A percentile compares a stretch with the other conserved stretches of the same genome.
Conservation (phyloP, 768 basidiomycete genomes). For the Exsudoporus frostii region DNA sequence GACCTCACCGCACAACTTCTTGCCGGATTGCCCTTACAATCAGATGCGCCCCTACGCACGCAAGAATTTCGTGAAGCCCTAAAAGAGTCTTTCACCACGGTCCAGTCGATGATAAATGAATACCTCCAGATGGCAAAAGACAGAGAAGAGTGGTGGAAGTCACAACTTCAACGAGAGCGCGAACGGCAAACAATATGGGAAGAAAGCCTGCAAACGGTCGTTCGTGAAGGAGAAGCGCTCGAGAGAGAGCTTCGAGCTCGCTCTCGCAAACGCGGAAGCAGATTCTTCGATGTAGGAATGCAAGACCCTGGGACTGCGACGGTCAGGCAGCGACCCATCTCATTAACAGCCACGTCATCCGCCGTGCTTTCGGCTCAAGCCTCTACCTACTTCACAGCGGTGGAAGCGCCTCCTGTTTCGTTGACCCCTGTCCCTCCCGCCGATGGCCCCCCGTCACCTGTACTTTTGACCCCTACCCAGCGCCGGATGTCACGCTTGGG, state of each 20-base stretch:
- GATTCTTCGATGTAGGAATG: constrained; percentile 43
- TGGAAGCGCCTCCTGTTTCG: constrained; percentile 17
- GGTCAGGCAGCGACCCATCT: constrained; percentile 21
- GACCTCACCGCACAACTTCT: constrained; percentile 73
- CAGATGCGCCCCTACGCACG: constrained; percentile 26
- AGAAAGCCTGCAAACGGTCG: constrained; percentile 82
- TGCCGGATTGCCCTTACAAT: constrained; percentile 38
- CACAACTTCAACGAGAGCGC: constrained; percentile 61
- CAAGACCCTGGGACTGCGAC: constrained; percentile 18
- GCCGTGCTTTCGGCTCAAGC: constrained; percentile 16
- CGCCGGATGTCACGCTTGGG: constrained; percentile 16
- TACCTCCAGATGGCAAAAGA: constrained; percentile 68
- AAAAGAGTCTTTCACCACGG: constrained; percentile 53
- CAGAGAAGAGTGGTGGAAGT: constrained; percentile 79
- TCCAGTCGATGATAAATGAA: constrained; percentile 59
- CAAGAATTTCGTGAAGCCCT: constrained; percentile 48
- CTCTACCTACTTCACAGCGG: constrained; percentile 22
- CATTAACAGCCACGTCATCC: constrained; percentile 7
- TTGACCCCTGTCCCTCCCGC: not conserved
- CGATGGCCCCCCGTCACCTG: constrained; percentile 8
- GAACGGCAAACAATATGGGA: constrained; percentile 78
- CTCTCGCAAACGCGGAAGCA: constrained; percentile 57
- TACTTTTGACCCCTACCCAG: constrained; percentile 23
- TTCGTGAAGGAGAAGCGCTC: constrained; percentile 78
- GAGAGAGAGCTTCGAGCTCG: constrained; percentile 73